These are phyloP conservation scores for Medicago truncatula DNA, from an alignment of 306 rosid species.

Conservation along the genomic window DNA sequence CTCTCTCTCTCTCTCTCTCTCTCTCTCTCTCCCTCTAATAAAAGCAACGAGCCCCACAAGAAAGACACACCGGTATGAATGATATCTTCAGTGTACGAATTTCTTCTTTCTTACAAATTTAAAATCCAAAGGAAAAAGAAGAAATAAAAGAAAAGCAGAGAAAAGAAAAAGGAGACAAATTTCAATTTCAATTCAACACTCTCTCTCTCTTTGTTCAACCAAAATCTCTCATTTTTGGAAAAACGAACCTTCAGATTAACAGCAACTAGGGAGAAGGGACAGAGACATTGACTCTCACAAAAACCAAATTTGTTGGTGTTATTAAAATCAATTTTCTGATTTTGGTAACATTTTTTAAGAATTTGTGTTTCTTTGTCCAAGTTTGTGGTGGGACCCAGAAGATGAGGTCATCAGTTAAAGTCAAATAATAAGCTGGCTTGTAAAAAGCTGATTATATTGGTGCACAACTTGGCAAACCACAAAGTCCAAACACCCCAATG, in stretches of 20 bases:
- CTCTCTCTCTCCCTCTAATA: constrained; percentile 40
- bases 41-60: constrained; percentile 52
- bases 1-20: background rate
- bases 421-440: constrained; percentile 65
- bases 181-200: constrained; percentile 23
- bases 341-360: background rate
- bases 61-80: constrained; percentile 49
- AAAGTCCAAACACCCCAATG: constrained; percentile 24
- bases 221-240: constrained; percentile 28
- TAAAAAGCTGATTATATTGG: constrained; percentile 67
- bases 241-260: constrained; percentile 42
- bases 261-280: constrained; percentile 48
- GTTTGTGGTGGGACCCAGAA: constrained; percentile 53
- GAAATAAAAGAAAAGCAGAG: background rate
- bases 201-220: constrained; percentile 16
- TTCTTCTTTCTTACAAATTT: constrained; percentile 35
- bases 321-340: constrained; percentile 15
- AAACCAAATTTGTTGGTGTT: constrained; percentile 46
- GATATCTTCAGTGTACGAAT: constrained; percentile 34
- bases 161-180: constrained; percentile 23
- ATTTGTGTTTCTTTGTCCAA: constrained; percentile 12
- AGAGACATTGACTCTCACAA: constrained; percentile 71
- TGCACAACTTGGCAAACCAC: constrained; percentile 54
- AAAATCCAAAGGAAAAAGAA: constrained; percentile 33
- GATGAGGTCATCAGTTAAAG: constrained; percentile 50